phyloP scores from a whole-genome alignment of 768 basidiomycete genomes.

The Strobilomyces dryophilus region DNA sequence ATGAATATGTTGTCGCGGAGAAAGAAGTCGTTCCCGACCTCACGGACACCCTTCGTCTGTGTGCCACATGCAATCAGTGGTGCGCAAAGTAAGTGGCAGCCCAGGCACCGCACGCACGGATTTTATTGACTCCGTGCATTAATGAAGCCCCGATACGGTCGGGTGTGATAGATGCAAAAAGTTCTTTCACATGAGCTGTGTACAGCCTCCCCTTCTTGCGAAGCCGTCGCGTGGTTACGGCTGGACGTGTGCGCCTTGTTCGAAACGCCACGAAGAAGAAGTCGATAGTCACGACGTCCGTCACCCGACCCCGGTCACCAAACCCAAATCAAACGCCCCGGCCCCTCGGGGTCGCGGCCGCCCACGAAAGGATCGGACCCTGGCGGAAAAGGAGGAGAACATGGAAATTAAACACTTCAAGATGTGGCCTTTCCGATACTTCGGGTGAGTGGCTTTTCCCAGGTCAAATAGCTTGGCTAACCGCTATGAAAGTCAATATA shows the following conservation, averaged over 20 bases:
- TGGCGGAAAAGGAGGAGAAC: slow-evolving; percentile 75
- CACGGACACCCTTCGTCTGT: slow-evolving; percentile 80
- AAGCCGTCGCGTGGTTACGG: slow-evolving; percentile 96
- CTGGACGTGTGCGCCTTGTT: slow-evolving; percentile 96
- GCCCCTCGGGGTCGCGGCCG: slow-evolving; percentile 68
- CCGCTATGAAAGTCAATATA: slow-evolving; percentile 62
- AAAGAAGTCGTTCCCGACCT: slow-evolving; percentile 90
- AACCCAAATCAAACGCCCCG: slow-evolving; percentile 68
- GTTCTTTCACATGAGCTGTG: slow-evolving; percentile 93
- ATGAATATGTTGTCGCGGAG: slow-evolving; percentile 95
- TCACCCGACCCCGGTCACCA: slow-evolving; percentile 48
- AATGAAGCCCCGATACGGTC: slow-evolving; percentile 71
- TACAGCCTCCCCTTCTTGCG: slow-evolving; percentile 83
- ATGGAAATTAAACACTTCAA: slow-evolving; percentile 79
- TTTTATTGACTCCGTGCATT: slow-evolving; percentile 22
- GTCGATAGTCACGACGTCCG: slow-evolving; percentile 74
- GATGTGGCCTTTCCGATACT: slow-evolving; percentile 95
- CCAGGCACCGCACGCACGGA: slow-evolving; percentile 10
- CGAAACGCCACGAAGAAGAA: slow-evolving; percentile 80
- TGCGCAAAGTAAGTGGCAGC: slow-evolving; percentile 67
- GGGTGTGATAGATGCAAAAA: slow-evolving; percentile 90
- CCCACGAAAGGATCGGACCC: slow-evolving; percentile 69
- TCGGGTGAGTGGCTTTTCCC: slow-evolving; percentile 61
- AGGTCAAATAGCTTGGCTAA: slow-evolving; percentile 8
- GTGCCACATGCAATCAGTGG: slow-evolving; percentile 84